Base-by-base conservation (phyloP, 1,284 basidiomycete genomes). In the Boletus semigastroideus region DNA sequence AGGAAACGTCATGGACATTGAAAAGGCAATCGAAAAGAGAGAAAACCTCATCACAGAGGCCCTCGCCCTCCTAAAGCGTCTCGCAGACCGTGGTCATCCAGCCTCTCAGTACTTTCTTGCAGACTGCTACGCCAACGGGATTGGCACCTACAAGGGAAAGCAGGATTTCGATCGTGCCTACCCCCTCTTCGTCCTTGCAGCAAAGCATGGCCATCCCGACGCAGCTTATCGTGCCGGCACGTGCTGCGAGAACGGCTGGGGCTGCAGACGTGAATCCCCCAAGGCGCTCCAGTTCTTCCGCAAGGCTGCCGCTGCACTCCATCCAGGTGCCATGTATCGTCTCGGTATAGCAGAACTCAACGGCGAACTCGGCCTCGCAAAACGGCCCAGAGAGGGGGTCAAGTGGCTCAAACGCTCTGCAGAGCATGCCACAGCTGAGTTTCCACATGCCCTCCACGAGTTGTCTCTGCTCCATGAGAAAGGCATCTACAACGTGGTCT, bases 191-290 rank as follows among this genome's bases (percentile, higher is more conserved):
- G 87, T 97, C 8, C 85, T 98, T 40, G 94, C 96, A 8, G 94
- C 95, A 41, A 99, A 99, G 73, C 97, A 99, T 66, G 92, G 94
- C n/a, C 96, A 99, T 69, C 89, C 94, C 1, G 95, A 98, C 64
- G 95, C 94, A 9, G 86, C 92, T 20, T 99, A 96, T 72, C 90
- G 96, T 44, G 92, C 95, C 0, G 97, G 94, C 20, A 97, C 94
- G 2, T 99, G 97, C 71, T 97, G 93, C 71, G 97, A 99, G 78
- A 96, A 98, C 66, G 97, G 95, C 20, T 99, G 97, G 96, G 96
- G 96, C 5, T 97, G 94, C 68, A 78, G 95, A 44, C 83, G 93
- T 25, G 97, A 99, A 72, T 86, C 83, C 20, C 86, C 87, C 48
- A 98, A 98, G 69, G 94, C 96, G 0, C 74, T 98, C 41, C 87